These are phyloP conservation scores for Digitaria exilis DNA, from an alignment of 202 grass and related monocot species.

Conservation along the genomic window DNA sequence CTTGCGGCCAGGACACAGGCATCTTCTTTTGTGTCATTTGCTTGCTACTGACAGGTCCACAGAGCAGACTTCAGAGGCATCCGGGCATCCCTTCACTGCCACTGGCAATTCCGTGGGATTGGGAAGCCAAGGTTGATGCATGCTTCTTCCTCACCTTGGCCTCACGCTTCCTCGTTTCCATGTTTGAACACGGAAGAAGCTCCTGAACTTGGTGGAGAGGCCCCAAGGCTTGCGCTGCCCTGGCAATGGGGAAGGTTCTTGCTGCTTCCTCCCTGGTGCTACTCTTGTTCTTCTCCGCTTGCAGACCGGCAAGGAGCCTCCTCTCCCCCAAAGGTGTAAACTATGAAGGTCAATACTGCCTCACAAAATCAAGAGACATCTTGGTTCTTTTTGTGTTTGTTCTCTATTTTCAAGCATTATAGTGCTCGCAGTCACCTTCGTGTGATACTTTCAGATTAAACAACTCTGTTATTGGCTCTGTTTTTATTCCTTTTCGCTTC, in stretches of 20 bases:
- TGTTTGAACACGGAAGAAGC: slow-evolving; percentile 55
- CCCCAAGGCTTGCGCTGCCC: slow-evolving; percentile 11
- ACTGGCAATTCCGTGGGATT: slow-evolving; percentile 37
- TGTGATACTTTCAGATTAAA: slow-evolving; percentile 26
- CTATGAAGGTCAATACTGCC: slow-evolving; percentile 51
- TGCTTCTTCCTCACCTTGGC: slow-evolving; percentile 70
- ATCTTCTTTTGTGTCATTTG: slow-evolving; percentile 97
- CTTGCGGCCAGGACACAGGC: slow-evolving; percentile 59
- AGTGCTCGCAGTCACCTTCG: slow-evolving; percentile 33
- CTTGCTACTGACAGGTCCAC: slow-evolving; percentile 62
- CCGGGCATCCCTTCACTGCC: slow-evolving; percentile 23
- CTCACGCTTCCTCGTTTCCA: slow-evolving; percentile 44
- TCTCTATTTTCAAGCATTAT: slow-evolving; percentile 27
- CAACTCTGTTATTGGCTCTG: slow-evolving; percentile 18
- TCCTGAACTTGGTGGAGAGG: slow-evolving; percentile 36
- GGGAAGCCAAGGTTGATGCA: slow-evolving; percentile 52
- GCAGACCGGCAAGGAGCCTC: slow-evolving; percentile 48
- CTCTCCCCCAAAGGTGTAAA: slow-evolving; percentile 98
- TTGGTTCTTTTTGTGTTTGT: background rate
- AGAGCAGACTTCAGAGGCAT: slow-evolving; percentile 28
- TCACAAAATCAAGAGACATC: slow-evolving; percentile 33
- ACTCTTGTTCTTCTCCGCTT: slow-evolving; percentile 39
- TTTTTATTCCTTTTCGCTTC: background rate
- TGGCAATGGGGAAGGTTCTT: slow-evolving; percentile 62
- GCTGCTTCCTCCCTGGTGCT: slow-evolving; percentile 45